A percentile compares a stretch with the other conserved stretches of the same genome.
phyloP scores from a whole-genome alignment of 2,329 filamentous ascomycete species.

The Alternaria longipes region DNA sequence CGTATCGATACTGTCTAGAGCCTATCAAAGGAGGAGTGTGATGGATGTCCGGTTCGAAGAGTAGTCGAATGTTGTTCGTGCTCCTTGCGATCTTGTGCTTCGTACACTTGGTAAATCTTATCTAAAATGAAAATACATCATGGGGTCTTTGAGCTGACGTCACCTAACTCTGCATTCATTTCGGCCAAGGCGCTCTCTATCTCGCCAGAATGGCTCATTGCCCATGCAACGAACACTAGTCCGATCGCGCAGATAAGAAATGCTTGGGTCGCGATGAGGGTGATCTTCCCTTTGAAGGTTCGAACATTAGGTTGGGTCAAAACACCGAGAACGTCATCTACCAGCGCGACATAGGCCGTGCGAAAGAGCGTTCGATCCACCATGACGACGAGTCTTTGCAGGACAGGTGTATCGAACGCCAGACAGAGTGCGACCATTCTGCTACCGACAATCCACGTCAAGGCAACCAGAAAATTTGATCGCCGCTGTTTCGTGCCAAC shows the following conservation, averaged over 20 bases:
- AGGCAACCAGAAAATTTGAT: conserved; percentile 23
- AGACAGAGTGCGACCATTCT: conserved; percentile 6
- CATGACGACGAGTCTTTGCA: background rate
- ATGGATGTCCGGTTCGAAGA: background rate
- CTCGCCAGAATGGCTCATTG: too few species aligned
- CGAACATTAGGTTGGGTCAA: conserved; percentile 6
- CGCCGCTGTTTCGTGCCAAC: conserved; percentile 7
- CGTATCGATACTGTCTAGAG: too few species aligned
- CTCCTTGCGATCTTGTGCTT: background rate
- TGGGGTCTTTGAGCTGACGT: background rate
- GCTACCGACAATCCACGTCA: conserved; percentile 17
- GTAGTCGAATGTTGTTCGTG: background rate
- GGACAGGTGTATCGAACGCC: conserved; percentile 11
- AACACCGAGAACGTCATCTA: conserved; percentile 29
- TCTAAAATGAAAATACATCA: background rate
- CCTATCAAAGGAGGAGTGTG: too few species aligned
- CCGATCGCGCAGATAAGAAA: too few species aligned
- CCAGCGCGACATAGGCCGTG: conserved; percentile 28
- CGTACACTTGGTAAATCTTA: background rate
- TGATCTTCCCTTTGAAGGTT: too few species aligned
- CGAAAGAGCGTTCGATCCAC: conserved; percentile 21
- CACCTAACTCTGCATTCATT: background rate
- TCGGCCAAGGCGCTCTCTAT: too few species aligned
- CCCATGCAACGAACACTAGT: too few species aligned
- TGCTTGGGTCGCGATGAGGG: too few species aligned